Evolutionary conservation across 768 basidiomycete species (phyloP).

Genomic region (Coprinopsis cinerea): DNA sequence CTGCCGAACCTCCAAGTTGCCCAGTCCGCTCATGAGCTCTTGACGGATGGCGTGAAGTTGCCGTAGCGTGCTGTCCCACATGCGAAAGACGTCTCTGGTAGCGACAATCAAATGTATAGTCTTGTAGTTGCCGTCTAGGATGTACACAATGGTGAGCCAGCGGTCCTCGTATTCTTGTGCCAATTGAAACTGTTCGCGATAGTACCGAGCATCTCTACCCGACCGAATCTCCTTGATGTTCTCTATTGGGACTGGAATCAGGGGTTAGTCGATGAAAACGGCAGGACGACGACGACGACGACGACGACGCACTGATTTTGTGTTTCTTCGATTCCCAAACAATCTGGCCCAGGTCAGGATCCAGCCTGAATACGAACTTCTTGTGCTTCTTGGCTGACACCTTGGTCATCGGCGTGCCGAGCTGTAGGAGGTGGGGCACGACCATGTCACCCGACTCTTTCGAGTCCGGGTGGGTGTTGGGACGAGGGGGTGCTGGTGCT

Average conservation of each 20-base stretch:
- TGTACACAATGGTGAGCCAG: conserved; percentile 87
- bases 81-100: conserved; percentile 41
- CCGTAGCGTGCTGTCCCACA: conserved; percentile 63
- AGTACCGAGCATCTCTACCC: conserved; percentile 67
- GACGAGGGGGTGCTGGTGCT: not conserved
- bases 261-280: not conserved
- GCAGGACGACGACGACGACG: conserved; percentile 26
- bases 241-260: conserved; percentile 69
- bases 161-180: conserved; percentile 61
- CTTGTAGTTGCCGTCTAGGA: conserved; percentile 74
- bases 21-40: conserved; percentile 71
- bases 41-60: conserved; percentile 63
- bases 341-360: conserved; percentile 77
- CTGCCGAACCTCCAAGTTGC: conserved; percentile 62
- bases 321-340: conserved; percentile 70
- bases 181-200: conserved; percentile 70
- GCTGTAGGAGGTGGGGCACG: conserved; percentile 52
- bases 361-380: conserved; percentile 61
- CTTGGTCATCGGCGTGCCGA: conserved; percentile 75
- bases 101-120: conserved; percentile 80
- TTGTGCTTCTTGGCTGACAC: conserved; percentile 76
- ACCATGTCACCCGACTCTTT: conserved; percentile 24
- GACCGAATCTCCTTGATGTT: conserved; percentile 86
- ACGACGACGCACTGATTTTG: conserved; percentile 55
- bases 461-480: conserved; percentile 7